Percentiles rank a stretch among this genome's conserved stretches.
Evolutionary conservation across 495 filamentous ascomycete species (phyloP).

Genomic region (Neurospora cerealis): DNA sequence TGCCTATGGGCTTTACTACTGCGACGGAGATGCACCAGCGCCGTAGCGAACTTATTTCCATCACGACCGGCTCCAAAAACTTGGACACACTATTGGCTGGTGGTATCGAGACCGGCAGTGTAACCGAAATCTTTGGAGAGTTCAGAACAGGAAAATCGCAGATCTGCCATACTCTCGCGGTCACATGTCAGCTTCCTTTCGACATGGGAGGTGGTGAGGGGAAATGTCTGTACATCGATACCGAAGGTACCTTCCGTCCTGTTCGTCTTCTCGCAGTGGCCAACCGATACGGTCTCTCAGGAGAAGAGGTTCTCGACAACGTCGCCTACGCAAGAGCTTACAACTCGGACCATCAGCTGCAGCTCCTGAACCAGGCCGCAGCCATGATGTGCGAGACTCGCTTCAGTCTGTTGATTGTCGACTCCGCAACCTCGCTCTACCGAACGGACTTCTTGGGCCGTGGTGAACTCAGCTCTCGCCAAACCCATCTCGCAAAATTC

Average conservation of each 20-base stretch:
- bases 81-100: conserved; percentile 91
- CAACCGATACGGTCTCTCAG: conserved; percentile 84
- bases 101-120: conserved; percentile 91
- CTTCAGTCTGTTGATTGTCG: conserved; percentile 90
- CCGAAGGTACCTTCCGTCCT: conserved; percentile 92
- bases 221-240: conserved; percentile 98
- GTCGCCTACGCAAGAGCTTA: conserved; percentile 96
- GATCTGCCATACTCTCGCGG: conserved; percentile 96
- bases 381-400: conserved; percentile 99
- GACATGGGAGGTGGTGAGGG: conserved; percentile 99
- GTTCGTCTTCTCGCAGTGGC: conserved; percentile 86
- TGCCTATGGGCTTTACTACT: conserved; percentile 97
- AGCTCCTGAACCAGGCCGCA: conserved; percentile 87
- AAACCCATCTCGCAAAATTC: conserved; percentile 94
- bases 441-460: conserved; percentile 92
- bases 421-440: conserved; percentile 90
- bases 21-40: conserved; percentile 99
- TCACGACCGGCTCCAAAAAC: conserved; percentile 95
- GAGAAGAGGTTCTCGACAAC: conserved; percentile 96
- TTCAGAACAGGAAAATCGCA: conserved; percentile 97
- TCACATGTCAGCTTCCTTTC: conserved; percentile 94
- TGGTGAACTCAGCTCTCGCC: conserved; percentile 80
- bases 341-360: conserved; percentile 95
- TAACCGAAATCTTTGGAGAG: conserved; percentile 98
- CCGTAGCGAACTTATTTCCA: conserved; percentile 90